Base-by-base conservation (phyloP, 768 basidiomycete species). In the Tricholoma saponaceum region DNA sequence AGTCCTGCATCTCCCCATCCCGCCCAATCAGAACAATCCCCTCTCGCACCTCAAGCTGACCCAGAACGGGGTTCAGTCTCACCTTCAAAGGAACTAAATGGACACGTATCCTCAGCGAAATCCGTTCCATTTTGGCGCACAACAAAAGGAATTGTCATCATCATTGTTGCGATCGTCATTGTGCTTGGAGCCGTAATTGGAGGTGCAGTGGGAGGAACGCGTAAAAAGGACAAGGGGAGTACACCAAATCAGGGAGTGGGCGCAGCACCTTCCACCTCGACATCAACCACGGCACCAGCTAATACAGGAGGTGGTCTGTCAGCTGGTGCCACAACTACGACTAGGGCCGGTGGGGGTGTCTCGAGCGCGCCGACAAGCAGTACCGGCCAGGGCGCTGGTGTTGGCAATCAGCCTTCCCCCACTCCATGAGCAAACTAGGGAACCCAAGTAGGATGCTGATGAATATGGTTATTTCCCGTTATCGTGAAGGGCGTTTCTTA, bases 121-220 rank as follows among this genome's bases (percentile, higher is more conserved):
- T 52, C 67, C n/a, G 55, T 59, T 16, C 75, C 82, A 4, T 86
- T 83, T 68, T 85, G 79, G 74, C 75, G 78, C 52, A 80, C 70
- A 22, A 76, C 64, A 28, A 78, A 73, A 16, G 81, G 81, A 7
- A 69, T 76, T 6, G 66, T 81, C 37, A 62, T 69, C 54, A 64
- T 81, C 16, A 58, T 68, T 55, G 41, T 82, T 52, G 61, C 70
- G 14, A 67, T 62, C 2, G 26, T 84, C 41, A 62, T 83, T 26
- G 58, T 83, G 52, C 54, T 86, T 43, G 84, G 70, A 1, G 84
- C 77, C 1, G 71, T 80, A 2, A 76, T 86, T 7, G 85, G 83
- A 0, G 85, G 83, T 20, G 83, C 76, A 0, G 84, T 85, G 1
- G 85, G 83, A 20, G 84, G 78, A 10, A 78, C 77, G 12, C 39